Evolutionary conservation across 306 rosid genomes (phyloP), one percentile per base, ranked within the genome.

Genomic region (Vicia villosa): DNA sequence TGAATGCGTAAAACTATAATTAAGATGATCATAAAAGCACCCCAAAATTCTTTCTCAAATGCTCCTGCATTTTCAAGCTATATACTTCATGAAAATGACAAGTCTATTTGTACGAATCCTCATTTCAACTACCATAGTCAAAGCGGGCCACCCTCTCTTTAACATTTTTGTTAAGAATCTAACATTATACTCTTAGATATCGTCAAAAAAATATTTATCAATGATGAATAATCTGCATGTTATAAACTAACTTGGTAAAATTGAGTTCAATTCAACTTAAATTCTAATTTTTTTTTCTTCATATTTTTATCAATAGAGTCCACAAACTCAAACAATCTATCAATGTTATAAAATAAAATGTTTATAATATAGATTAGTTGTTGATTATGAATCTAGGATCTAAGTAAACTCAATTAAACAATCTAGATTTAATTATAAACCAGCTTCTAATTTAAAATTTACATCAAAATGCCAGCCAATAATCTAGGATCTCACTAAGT

Each of bases 401-500:
- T 34, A 8, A 30, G 2, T 34, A 69, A 61, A 52, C 8, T 65
- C 51, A 70, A 65, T 28, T 22, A 64, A 57, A 63, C 66, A 59
- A 50, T 40, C 21, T 32, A 21, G 40, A 58, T 17, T 50, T 7
- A 47, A 47, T 14, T 5, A 45, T 6, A 45, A 45, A 56, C 46
- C 26, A 49, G 16, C 20, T 66, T 40, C 7, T 20, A 28, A n/a
- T 49, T 61, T 73, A 21, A 10, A 51, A 9, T 20, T 20, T 19
- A 51, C 5, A 20, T n/a, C 0, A 5, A 19, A 36, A 62, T 59
- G 55, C 24, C 14, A 32, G 12, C 45, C 72, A 61, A 54, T 54
- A 22, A 11, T 34, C 34, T 57, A 22, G 38, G 75, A 62, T 61
- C 71, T 28, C 10, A 76, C 72, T 19, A 51, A 58, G 64, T 52